Base-by-base conservation (phyloP, 164 flowering plant species). In the Vitis rupestris region DNA sequence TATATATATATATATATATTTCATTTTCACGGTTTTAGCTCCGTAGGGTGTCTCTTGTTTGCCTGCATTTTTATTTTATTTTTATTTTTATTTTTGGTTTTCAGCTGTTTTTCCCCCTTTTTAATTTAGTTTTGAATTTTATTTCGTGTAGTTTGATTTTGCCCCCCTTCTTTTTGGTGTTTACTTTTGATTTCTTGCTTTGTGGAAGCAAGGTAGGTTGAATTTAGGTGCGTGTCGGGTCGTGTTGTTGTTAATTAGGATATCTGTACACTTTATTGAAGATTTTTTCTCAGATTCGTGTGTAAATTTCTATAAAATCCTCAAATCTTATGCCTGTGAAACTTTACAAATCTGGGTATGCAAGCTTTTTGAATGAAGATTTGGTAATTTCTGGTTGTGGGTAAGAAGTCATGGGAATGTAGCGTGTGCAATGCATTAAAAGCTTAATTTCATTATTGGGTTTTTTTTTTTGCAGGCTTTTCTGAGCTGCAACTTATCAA, bases 291-390 rank as follows among this genome's bases (percentile, higher is more conserved):
- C 49, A 12, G 61, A 67, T 59, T 69, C 51, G 65, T 13, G 17
- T 29, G 23, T 15, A 30, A 57, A 37, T 58, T 14, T 49, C 10
- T 52, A 9, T 44, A 19, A 23, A 16, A 37, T 15, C 51, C 50
- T 65, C 44, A 23, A 68, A 58, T 68, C 49, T 68, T n/a, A 50
- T 15, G 37, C 7, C 16, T 50, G 29, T 12, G 10, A 31, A 13
- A 27, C 3, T 17, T 19, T 58, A 48, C 8, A 16, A 17, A 70
- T 63, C 67, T 62, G 53, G 61, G 31, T 62, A 54, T 63, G 57
- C 65, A 14, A 15, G 9, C 27, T 17, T 15, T 50, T 58, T 16
- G 52, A 14, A 13, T 12, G 44, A 10, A 14, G 31, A 30, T 13
- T 53, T 14, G 14, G n/a, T 53, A 6, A 53, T 13, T 53, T 14